These are phyloP conservation scores for Trichosporon asahii DNA, from an alignment of 1,284 basidiomycete genomes.

Conservation along the genomic window DNA sequence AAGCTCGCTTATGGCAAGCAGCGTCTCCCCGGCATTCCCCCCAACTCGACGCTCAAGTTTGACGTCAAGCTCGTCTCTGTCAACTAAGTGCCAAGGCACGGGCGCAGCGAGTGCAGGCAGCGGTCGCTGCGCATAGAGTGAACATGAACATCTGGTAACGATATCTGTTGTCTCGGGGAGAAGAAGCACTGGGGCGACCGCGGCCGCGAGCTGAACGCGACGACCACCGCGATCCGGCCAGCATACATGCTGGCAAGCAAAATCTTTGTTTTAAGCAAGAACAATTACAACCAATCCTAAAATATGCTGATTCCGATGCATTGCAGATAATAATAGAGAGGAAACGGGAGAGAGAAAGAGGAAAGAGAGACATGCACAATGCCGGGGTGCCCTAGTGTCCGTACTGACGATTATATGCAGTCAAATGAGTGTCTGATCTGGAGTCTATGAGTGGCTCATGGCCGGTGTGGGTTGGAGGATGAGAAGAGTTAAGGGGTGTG, in stretches of 20 bases:
- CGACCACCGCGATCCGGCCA: not conserved
- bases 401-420: not conserved
- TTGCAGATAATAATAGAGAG: constrained; percentile 8
- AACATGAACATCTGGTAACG: not conserved
- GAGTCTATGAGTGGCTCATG: too few species aligned
- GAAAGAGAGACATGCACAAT: not conserved
- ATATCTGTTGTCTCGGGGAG: not conserved
- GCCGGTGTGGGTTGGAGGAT: too few species aligned
- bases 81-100: constrained; percentile 52
- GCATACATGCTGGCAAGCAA: too few species aligned
- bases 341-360: too few species aligned
- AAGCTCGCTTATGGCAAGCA: constrained; percentile 57
- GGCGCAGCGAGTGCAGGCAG: not conserved
- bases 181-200: not conserved
- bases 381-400: not conserved
- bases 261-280: too few species aligned
- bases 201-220: not conserved
- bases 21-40: constrained; percentile 55
- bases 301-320: not conserved
- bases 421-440: not conserved
- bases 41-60: constrained; percentile 55
- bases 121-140: not conserved
- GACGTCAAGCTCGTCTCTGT: constrained; percentile 58
- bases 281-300: not conserved
- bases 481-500: not conserved